phyloP scores from a whole-genome alignment of 129 eudicot genomes.

The Logfia minima region DNA sequence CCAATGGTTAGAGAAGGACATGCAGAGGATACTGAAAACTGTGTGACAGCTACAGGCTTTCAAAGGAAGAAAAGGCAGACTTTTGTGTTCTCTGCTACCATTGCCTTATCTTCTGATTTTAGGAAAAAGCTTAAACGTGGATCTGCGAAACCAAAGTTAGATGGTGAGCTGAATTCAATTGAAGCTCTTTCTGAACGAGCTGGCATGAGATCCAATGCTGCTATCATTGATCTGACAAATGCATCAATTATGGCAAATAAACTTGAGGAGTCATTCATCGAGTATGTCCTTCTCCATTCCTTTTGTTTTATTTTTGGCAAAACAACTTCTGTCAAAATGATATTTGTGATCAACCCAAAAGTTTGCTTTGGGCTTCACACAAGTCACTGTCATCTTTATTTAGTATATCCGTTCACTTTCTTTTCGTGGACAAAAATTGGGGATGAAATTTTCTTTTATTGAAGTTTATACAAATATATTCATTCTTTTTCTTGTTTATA shows the following conservation, averaged over 20 bases:
- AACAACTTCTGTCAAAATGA: not conserved
- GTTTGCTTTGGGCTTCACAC: not conserved
- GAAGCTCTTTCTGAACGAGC: slow-evolving; percentile 91
- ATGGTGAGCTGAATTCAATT: slow-evolving; percentile 65
- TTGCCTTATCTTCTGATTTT: slow-evolving; percentile 89
- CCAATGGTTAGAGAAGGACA: slow-evolving; percentile 63
- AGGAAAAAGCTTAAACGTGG: slow-evolving; percentile 92
- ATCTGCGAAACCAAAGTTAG: slow-evolving; percentile 51
- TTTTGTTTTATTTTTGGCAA: not conserved
- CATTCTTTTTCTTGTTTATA: not conserved
- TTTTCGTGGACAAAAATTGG: too few species aligned
- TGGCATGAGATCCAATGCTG: slow-evolving; percentile 90
- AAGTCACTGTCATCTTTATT: not conserved
- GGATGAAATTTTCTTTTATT: too few species aligned
- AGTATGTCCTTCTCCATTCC: slow-evolving; percentile 48
- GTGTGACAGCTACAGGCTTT: slow-evolving; percentile 61
- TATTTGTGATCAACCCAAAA: not conserved
- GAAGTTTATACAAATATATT: too few species aligned
- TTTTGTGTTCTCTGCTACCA: slow-evolving; percentile 94
- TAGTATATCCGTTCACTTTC: too few species aligned
- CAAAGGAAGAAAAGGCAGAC: slow-evolving; percentile 96
- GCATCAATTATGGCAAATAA: slow-evolving; percentile 73
- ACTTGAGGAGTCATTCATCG: slow-evolving; percentile 91
- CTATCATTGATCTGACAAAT: slow-evolving; percentile 79
- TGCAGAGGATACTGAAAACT: slow-evolving; percentile 52